Percentiles rank a stretch among this genome's conserved stretches.
phyloP scores from a whole-genome alignment of 2,329 filamentous ascomycete genomes.

The Ophidiomyces ophidiicola region DNA sequence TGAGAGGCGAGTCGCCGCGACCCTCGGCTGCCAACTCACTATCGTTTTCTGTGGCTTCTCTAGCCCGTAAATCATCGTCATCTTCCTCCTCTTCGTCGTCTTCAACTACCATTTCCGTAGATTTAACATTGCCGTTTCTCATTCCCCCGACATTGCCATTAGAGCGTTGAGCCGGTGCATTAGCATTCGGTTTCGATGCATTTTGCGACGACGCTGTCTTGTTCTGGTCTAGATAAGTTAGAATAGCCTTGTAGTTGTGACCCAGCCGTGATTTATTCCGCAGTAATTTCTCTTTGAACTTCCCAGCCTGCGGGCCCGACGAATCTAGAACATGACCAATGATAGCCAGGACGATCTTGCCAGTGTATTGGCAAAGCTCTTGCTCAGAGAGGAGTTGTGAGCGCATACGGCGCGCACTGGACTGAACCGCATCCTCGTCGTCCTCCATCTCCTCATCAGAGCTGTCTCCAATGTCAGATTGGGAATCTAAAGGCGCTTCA shows the following conservation, averaged over 20 bases:
- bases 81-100: slow-evolving; percentile 31
- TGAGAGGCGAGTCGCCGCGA: slow-evolving; percentile 12
- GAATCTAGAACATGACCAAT: slow-evolving; percentile 62
- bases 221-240: slow-evolving; percentile 64
- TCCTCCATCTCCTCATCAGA: slow-evolving; percentile 28
- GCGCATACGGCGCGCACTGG: slow-evolving; percentile 44
- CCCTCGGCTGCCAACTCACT: slow-evolving; percentile 20
- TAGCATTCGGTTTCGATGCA: slow-evolving; percentile 7
- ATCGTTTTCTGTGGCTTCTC: slow-evolving; percentile 27
- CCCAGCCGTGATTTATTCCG: slow-evolving; percentile 73
- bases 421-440: slow-evolving; percentile 33
- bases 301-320: slow-evolving; percentile 46
- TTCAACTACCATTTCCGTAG: slow-evolving; percentile 34
- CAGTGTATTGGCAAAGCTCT: slow-evolving; percentile 70
- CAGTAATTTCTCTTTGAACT: slow-evolving; percentile 58
- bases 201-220: slow-evolving; percentile 30
- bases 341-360: slow-evolving; percentile 71
- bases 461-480: slow-evolving; percentile 47
- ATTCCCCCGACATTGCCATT: slow-evolving; percentile 25
- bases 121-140: slow-evolving; percentile 21
- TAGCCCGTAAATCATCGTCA: slow-evolving; percentile 29
- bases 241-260: slow-evolving; percentile 70
- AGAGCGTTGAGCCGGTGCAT: neutral
- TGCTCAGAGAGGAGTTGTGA: slow-evolving; percentile 68
- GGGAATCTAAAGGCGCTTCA: slow-evolving; percentile 57